Evolutionary conservation across 768 basidiomycete species (phyloP).

Genomic region (Naganishia onofrii): DNA sequence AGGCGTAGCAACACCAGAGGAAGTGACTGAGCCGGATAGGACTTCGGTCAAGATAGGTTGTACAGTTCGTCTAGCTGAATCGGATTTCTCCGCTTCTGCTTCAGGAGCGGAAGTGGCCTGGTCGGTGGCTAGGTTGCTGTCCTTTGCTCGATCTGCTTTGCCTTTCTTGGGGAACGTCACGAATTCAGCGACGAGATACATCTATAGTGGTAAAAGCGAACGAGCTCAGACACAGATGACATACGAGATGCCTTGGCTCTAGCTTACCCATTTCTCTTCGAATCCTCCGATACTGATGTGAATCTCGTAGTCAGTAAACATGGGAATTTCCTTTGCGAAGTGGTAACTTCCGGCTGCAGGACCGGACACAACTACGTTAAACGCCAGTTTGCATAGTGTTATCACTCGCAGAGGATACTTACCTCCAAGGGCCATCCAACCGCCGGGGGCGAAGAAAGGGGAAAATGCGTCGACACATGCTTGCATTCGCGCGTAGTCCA

Average conservation of each 20-base stretch:
- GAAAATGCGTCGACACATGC: slow-evolving; percentile 30
- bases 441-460: slow-evolving; percentile 29
- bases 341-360: slow-evolving; percentile 30
- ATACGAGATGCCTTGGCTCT: neutral
- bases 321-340: slow-evolving; percentile 52
- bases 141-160: neutral
- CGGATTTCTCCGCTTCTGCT: slow-evolving; percentile 4
- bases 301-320: slow-evolving; percentile 47
- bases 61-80: neutral
- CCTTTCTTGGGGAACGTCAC: slow-evolving; percentile 46
- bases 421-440: slow-evolving; percentile 34
- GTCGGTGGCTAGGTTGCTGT: neutral
- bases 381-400: neutral
- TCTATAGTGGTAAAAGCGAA: slow-evolving; percentile 22
- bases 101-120: slow-evolving; percentile 1
- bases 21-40: slow-evolving; percentile 1
- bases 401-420: neutral
- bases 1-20: neutral
- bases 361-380: neutral
- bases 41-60: slow-evolving; percentile 5
- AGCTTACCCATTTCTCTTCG: slow-evolving; percentile 51
- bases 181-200: slow-evolving; percentile 49
- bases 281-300: slow-evolving; percentile 48
- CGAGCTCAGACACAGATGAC: neutral
- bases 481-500: slow-evolving; percentile 32